Conservation (phyloP, 805 yeast genomes). For the Blastobotrys mokoenaii region DNA sequence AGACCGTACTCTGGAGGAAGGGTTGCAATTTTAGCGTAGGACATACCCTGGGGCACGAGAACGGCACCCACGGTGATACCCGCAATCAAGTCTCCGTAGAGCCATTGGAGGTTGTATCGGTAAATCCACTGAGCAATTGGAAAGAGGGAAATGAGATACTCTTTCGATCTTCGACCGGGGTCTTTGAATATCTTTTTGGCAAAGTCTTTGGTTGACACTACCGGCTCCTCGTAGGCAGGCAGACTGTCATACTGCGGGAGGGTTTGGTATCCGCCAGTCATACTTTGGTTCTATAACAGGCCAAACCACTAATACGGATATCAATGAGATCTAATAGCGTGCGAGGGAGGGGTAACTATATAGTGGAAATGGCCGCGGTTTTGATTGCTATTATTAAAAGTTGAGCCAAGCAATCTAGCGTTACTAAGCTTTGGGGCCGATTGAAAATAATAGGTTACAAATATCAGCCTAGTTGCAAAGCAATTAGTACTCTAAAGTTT, state of each 20-base stretch:
- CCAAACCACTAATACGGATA: no score
- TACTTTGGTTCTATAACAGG: no score
- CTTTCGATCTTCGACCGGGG: conserved; percentile 34
- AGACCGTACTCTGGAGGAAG: conserved; percentile 78
- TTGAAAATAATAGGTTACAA: no score
- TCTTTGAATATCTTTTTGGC: conserved; percentile 12
- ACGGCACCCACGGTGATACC: conserved; percentile 93
- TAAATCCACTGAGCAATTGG: conserved; percentile 81
- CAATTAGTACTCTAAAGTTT: no score
- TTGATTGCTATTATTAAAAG: no score
- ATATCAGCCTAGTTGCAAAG: no score
- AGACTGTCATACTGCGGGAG: not conserved
- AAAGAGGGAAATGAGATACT: conserved; percentile 57
- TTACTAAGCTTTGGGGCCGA: no score
- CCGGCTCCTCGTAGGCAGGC: conserved; percentile 1
- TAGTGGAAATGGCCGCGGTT: no score
- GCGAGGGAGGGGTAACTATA: no score
- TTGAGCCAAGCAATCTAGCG: no score
- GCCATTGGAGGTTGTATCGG: conserved; percentile 75
- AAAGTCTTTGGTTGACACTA: conserved; percentile 3
- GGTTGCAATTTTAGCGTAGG: conserved; percentile 82
- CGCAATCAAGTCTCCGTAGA: conserved; percentile 74
- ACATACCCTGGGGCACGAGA: conserved; percentile 92
- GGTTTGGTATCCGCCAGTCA: not conserved
- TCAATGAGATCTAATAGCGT: no score